Evolutionary conservation across 2,329 filamentous ascomycete species (phyloP), one percentile per base, ranked within the genome.

Genomic region (Tetracladium maxilliforme): DNA sequence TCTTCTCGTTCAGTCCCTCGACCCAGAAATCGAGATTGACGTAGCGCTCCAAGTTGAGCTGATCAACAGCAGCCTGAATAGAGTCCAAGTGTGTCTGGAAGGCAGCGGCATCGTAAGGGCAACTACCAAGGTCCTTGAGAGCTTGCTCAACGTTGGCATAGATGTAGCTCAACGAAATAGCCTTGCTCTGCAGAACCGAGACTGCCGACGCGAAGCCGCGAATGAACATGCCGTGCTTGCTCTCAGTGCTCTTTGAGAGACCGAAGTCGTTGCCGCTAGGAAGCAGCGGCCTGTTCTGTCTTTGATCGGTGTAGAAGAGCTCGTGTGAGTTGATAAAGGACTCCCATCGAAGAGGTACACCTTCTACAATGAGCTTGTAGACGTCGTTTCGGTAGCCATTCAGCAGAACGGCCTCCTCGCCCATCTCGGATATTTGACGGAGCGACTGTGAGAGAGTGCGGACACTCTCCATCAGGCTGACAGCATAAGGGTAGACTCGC

Each of bases 391-490:
- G 73, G 44, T 95, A 92, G 14, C 87, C 84, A 43, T 81, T 84
- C 14, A 98, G 63, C 13, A 99, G 60, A 24, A 92, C 75, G 1
- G 84, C 72, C 30, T 94, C 84, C 36, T 87, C 80, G 8, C 75
- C 69, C 81, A 98, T 87, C 27, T 78, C 70, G 11, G 71, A 62
- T 31, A 98, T 92, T 25, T 80, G 72, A 16, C 83, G 74, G 38
- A 78, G 76, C 0, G 84, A 94, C 51, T 95, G 87, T 3, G 83
- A 70, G 34, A 92, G 77, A 0, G 84, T 95, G 30, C 86, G 71
- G n/a, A 95, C 83, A 42, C 84, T 95, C 54, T 99, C 90, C 84
- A 98, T 98, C 37, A 99, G 56, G 44, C 86, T 95, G 36, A 98
- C 86, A 14, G 92, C 90, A 43, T 92, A 98, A 0, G 90, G 90